These are phyloP conservation scores for Atalantia buxifolia DNA, from an alignment of 345 rosid species.

Conservation along the genomic window DNA sequence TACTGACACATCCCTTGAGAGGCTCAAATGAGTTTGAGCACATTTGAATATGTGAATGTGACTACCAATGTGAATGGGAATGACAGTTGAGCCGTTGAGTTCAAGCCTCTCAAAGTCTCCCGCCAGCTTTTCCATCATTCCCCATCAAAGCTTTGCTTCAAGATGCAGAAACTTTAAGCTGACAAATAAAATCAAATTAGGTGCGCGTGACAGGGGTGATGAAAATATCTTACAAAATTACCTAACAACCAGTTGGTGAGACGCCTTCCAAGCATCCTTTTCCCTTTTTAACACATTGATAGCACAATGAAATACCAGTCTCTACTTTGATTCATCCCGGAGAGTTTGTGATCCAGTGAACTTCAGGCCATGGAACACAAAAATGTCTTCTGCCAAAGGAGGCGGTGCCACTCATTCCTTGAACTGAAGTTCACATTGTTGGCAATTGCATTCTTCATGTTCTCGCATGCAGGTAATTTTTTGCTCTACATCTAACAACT, in stretches of 20 bases:
- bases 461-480: constrained; percentile 38
- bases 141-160: constrained; percentile 36
- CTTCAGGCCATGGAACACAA: constrained; percentile 21
- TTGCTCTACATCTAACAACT: neutral
- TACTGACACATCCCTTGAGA: constrained; percentile 1
- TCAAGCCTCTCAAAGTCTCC: constrained; percentile 22
- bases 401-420: constrained; percentile 4
- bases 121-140: constrained; percentile 26
- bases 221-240: constrained; percentile 14
- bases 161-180: constrained; percentile 27
- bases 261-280: constrained; percentile 21
- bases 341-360: constrained; percentile 2
- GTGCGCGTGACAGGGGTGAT: constrained; percentile 13
- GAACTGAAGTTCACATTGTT: constrained; percentile 24
- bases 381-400: neutral
- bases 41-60: neutral
- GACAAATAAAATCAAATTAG: neutral
- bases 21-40: neutral
- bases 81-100: constrained; percentile 30
- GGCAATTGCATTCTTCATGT: constrained; percentile 24
- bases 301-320: neutral
- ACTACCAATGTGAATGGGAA: neutral
- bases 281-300: constrained; percentile 20
- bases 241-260: constrained; percentile 46
- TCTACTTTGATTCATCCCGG: constrained; percentile 12